Percentiles rank a stretch among this genome's conserved stretches.
phyloP scores from a whole-genome alignment of 441 rosid species.

The Aleurites moluccanus region DNA sequence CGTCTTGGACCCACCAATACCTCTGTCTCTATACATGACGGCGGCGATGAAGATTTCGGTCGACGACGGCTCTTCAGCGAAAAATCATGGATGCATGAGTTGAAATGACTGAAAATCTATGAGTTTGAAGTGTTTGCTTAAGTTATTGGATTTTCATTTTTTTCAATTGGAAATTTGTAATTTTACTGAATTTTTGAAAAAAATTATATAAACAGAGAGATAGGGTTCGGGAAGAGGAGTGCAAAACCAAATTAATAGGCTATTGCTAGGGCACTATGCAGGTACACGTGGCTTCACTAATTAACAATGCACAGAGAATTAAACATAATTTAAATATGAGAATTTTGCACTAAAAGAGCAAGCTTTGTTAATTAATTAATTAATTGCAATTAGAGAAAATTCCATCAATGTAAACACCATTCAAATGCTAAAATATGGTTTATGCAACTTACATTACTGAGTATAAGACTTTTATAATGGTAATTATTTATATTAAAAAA shows the following conservation, averaged over 20 bases:
- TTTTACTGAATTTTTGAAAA: neutral
- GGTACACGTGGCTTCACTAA: neutral
- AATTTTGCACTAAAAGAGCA: too few relatives aligned
- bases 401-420: too few relatives aligned
- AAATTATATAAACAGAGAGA: neutral
- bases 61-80: conserved; percentile 13
- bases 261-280: neutral
- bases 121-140: neutral
- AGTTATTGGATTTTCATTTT: neutral
- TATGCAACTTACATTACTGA: too few relatives aligned
- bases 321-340: too few relatives aligned
- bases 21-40: conserved; percentile 59
- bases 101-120: conserved; percentile 5
- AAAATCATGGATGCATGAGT: neutral
- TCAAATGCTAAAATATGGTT: too few relatives aligned
- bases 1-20: conserved; percentile 55
- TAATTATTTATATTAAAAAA: too few relatives aligned
- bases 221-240: neutral
- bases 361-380: too few relatives aligned
- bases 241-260: neutral
- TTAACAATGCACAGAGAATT: too few relatives aligned
- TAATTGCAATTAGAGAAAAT: too few relatives aligned
- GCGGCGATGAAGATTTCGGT: neutral
- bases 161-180: neutral
- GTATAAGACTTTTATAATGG: too few relatives aligned